Evolutionary conservation across 106 monocot species (phyloP).

Genomic region (Chionographis japonica): DNA sequence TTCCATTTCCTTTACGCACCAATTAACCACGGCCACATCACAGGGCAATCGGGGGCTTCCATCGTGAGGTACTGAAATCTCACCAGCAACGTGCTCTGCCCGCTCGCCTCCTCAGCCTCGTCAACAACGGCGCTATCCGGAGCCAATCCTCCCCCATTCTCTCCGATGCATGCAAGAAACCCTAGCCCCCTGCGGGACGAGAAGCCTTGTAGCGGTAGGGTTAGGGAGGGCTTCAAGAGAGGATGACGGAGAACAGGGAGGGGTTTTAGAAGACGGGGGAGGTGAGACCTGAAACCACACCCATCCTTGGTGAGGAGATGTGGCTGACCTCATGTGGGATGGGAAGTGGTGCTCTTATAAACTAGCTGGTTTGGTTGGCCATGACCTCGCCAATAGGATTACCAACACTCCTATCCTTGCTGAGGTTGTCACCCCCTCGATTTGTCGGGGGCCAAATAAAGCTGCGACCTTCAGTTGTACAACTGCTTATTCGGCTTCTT

Average conservation of each 20-base stretch:
- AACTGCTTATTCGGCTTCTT: too few species aligned
- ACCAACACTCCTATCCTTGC: too few species aligned
- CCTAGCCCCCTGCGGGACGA: not conserved
- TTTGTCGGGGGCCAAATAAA: too few species aligned
- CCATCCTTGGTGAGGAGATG: too few species aligned
- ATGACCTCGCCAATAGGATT: too few species aligned
- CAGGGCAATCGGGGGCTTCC: constrained; percentile 18
- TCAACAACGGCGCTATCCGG: not conserved
- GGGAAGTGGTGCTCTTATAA: too few species aligned
- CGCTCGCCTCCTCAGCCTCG: constrained; percentile 12
- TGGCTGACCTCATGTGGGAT: too few species aligned
- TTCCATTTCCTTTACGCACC: constrained; percentile 2
- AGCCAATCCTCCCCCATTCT: not conserved
- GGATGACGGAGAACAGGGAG: not conserved
- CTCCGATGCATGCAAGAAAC: not conserved
- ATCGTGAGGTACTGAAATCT: constrained; percentile 28
- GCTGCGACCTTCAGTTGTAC: too few species aligned
- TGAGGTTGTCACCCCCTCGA: too few species aligned
- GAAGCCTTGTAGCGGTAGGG: not conserved
- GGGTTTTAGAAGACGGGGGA: too few species aligned
- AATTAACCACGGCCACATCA: constrained; percentile 26
- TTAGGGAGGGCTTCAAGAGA: not conserved
- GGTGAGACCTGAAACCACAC: not conserved
- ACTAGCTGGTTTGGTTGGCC: too few species aligned
- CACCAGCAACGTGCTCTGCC: constrained; percentile 29